A percentile compares a stretch with the other conserved stretches of the same genome.
Conservation (phyloP, 2,329 filamentous ascomycete species). For the Paracorniculantispora psalliotae region DNA sequence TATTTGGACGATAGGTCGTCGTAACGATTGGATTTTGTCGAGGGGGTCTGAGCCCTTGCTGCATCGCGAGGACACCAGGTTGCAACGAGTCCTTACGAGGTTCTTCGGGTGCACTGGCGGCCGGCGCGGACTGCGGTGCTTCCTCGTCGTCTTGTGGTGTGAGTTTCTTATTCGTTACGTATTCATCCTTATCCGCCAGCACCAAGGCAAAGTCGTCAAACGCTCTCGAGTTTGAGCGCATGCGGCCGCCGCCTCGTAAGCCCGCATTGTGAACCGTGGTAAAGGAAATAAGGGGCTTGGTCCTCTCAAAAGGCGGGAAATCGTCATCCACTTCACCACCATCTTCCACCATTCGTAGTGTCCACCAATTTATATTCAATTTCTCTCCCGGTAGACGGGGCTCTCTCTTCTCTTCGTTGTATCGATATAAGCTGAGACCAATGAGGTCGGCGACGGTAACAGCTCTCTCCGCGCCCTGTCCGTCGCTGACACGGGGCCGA, state of each 20-base stretch:
- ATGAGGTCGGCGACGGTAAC: slow-evolving; percentile 79
- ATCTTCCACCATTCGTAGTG: slow-evolving; percentile 76
- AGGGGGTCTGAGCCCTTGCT: slow-evolving; percentile 29
- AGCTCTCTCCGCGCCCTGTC: slow-evolving; percentile 53
- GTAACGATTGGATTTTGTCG: slow-evolving; percentile 57
- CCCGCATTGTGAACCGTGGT: slow-evolving; percentile 80
- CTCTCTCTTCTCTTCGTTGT: slow-evolving; percentile 69
- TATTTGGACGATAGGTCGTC: slow-evolving; percentile 53
- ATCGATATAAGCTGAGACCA: slow-evolving; percentile 71
- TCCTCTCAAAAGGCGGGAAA: slow-evolving; percentile 72
- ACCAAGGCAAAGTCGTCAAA: slow-evolving; percentile 81
- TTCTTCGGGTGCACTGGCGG: slow-evolving; percentile 18
- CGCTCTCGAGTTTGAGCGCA: slow-evolving; percentile 66
- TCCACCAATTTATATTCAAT: slow-evolving; percentile 77
- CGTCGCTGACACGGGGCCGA: slow-evolving; percentile 62
- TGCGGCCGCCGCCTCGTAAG: slow-evolving; percentile 54
- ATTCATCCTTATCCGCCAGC: slow-evolving; percentile 63
- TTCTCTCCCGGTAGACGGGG: slow-evolving; percentile 61
- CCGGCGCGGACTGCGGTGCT: slow-evolving; percentile 7
- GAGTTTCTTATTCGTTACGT: slow-evolving; percentile 61
- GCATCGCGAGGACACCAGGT: slow-evolving; percentile 27
- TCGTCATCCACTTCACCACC: slow-evolving; percentile 82
- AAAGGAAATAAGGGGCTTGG: slow-evolving; percentile 69
- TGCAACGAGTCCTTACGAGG: slow-evolving; percentile 21
- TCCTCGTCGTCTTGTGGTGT: slow-evolving; percentile 64